Evolutionary conservation across 2,329 filamentous ascomycete genomes (phyloP).

Genomic region (Neonectria hederae): DNA sequence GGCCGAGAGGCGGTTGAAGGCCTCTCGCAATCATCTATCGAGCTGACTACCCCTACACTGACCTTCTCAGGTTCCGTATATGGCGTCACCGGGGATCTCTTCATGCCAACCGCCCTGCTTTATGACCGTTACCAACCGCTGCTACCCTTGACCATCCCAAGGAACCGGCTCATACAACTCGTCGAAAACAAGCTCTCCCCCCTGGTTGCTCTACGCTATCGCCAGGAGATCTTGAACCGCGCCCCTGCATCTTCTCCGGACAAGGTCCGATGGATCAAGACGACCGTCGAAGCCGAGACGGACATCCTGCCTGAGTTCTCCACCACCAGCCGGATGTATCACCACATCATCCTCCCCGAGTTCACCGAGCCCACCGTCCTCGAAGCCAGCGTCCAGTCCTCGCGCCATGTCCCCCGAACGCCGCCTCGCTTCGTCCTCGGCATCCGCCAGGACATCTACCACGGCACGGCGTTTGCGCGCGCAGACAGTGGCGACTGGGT

Average conservation of each 20-base stretch:
- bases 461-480: slow-evolving; percentile 50
- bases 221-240: slow-evolving; percentile 51
- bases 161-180: slow-evolving; percentile 49
- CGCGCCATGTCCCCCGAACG: slow-evolving; percentile 29
- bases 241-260: slow-evolving; percentile 23
- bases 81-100: slow-evolving; percentile 45
- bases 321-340: slow-evolving; percentile 49
- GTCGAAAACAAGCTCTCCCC: slow-evolving; percentile 52
- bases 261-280: slow-evolving; percentile 38
- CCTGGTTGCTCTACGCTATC: slow-evolving; percentile 48
- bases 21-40: slow-evolving; percentile 26
- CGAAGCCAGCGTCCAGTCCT: slow-evolving; percentile 48
- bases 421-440: slow-evolving; percentile 46
- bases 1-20: slow-evolving; percentile 6
- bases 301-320: slow-evolving; percentile 52
- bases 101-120: slow-evolving; percentile 45
- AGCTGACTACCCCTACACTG: slow-evolving; percentile 46
- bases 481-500: slow-evolving; percentile 56
- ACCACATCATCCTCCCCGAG: slow-evolving; percentile 44
- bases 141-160: slow-evolving; percentile 48
- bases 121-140: slow-evolving; percentile 53
- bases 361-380: slow-evolving; percentile 46
- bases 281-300: slow-evolving; percentile 36
- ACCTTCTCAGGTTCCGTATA: slow-evolving; percentile 53
- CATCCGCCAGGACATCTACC: slow-evolving; percentile 45